A percentile compares a stretch with the other conserved stretches of the same genome.
Evolutionary conservation across 1,284 basidiomycete species (phyloP).

Genomic region (Fomitopsis schrenkii): DNA sequence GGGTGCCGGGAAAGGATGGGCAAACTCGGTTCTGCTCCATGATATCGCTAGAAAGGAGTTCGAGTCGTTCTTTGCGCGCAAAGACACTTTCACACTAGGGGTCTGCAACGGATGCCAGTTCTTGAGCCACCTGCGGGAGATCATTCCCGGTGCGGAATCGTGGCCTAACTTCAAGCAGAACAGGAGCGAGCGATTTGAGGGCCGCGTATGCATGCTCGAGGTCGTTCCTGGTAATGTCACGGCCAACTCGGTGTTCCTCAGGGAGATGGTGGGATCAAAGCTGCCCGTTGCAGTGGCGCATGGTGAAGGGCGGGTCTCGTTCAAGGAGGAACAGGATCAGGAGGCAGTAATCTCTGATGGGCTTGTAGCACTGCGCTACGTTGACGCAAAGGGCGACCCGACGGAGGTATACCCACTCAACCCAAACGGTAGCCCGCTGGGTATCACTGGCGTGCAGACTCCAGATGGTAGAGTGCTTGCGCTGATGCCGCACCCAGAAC

Average conservation of each 20-base stretch:
- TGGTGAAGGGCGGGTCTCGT: conserved; percentile 89
- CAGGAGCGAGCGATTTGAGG: conserved; percentile 89
- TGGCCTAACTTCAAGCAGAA: conserved; percentile 96
- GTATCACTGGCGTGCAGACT: conserved; percentile 88
- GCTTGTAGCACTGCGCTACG: conserved; percentile 72
- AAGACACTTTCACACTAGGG: conserved; percentile 85
- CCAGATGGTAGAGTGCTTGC: conserved; percentile 85
- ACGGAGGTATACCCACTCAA: conserved; percentile 88
- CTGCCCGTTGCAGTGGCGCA: conserved; percentile 95
- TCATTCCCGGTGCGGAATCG: conserved; percentile 81
- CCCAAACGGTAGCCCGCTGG: conserved; percentile 89
- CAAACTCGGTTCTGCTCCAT: conserved; percentile 88
- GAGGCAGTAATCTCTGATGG: conserved; percentile 42
- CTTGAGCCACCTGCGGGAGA: conserved; percentile 81
- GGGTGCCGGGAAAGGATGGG: conserved; percentile 98
- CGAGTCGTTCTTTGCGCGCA: conserved; percentile 73
- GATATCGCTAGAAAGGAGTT: conserved; percentile 74
- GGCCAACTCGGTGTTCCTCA: conserved; percentile 76
- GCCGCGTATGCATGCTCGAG: conserved; percentile 77
- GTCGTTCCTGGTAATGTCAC: conserved; percentile 59
- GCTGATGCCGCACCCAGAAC: conserved; percentile 95
- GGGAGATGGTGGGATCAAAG: conserved; percentile 82
- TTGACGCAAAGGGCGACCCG: conserved; percentile 63
- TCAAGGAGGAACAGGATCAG: conserved; percentile 41
- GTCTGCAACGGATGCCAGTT: conserved; percentile 99